Conservation (phyloP, 148 eudicot genomes). For the Vaccinium darrowii region DNA sequence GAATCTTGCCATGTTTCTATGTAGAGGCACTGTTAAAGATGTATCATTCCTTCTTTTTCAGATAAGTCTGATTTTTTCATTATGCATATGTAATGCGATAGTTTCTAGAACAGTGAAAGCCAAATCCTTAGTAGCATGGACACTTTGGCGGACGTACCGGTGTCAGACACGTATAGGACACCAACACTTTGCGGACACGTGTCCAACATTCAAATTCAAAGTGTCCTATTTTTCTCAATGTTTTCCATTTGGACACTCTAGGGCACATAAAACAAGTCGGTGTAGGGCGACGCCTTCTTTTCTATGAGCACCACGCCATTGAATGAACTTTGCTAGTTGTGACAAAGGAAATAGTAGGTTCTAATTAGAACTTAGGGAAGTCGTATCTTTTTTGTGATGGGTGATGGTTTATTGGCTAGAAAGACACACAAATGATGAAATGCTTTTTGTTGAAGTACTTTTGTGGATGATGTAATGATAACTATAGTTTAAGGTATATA, state of each 20-base stretch:
- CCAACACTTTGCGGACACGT: not conserved
- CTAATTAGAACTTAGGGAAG: not conserved
- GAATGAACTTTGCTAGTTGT: not conserved
- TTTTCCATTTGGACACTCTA: not conserved
- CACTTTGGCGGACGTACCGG: too few relatives aligned
- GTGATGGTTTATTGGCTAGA: slow-evolving; percentile 1
- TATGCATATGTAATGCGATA: not conserved
- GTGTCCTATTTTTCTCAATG: not conserved
- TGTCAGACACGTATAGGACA: not conserved
- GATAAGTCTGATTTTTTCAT: not conserved
- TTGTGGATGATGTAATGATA: not conserved
- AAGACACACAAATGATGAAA: not conserved
- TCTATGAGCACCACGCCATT: not conserved
- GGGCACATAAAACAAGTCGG: not conserved
- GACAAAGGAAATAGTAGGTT: not conserved
- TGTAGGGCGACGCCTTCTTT: not conserved
- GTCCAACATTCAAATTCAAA: not conserved
- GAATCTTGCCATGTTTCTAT: not conserved
- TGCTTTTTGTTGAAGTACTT: not conserved
- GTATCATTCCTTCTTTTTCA: not conserved
- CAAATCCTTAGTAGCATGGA: not conserved
- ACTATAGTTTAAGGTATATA: not conserved
- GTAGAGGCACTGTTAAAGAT: not conserved
- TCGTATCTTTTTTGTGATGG: not conserved
- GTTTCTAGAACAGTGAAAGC: not conserved